Evolutionary conservation across 805 yeast genomes (phyloP).

Genomic region (Ogataea corticis): DNA sequence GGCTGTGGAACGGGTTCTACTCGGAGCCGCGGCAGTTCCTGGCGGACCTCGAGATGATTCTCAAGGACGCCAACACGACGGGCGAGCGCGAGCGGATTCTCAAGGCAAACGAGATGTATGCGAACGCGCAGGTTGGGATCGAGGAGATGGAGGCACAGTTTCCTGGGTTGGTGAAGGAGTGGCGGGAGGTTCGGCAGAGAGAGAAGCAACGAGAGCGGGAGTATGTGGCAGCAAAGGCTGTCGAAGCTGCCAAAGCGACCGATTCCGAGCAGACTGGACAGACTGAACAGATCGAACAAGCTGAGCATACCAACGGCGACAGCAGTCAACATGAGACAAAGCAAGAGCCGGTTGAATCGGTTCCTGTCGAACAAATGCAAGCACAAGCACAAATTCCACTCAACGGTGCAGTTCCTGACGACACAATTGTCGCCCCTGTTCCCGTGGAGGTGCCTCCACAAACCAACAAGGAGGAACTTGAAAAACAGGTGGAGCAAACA

Average conservation of each 20-base stretch:
- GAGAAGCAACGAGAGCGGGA: constrained; percentile 56
- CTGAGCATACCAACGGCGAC: not conserved
- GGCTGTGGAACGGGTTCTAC: constrained; percentile 95
- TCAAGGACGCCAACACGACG: constrained; percentile 67
- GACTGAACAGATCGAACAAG: constrained; percentile 6
- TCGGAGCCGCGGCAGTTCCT: constrained; percentile 90
- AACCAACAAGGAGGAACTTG: constrained; percentile 12
- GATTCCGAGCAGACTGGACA: constrained; percentile 9
- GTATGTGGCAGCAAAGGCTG: no score
- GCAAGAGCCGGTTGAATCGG: no score
- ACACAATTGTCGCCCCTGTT: constrained; percentile 8
- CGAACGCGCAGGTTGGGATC: constrained; percentile 92
- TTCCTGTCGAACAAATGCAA: constrained; percentile 17
- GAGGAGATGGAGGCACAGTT: constrained; percentile 73
- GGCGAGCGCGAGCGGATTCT: constrained; percentile 83
- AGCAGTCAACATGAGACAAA: no score
- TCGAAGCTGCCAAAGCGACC: not conserved
- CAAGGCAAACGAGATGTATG: constrained; percentile 91
- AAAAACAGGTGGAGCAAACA: constrained; percentile 16
- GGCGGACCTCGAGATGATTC: constrained; percentile 81
- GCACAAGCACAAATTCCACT: constrained; percentile 23
- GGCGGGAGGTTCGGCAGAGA: constrained; percentile 69
- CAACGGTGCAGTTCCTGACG: constrained; percentile 6
- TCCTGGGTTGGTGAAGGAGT: constrained; percentile 72
- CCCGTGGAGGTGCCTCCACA: constrained; percentile 20